These are phyloP conservation scores for Mallotus nudiflorus DNA, from an alignment of 345 rosid species.

Conservation along the genomic window DNA sequence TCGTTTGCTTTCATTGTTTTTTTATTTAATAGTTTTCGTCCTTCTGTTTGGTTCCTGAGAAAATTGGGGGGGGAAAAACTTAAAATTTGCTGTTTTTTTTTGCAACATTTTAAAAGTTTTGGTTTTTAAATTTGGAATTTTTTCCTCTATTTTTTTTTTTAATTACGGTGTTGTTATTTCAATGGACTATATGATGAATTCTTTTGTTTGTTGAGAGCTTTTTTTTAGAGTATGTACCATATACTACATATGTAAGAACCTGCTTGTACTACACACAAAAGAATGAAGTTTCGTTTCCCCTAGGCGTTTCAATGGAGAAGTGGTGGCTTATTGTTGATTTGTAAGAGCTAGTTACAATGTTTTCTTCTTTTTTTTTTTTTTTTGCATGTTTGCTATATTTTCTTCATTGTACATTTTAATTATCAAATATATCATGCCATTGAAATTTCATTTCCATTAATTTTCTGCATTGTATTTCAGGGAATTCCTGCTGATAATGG, in stretches of 20 bases:
- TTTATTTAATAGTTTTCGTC: not conserved
- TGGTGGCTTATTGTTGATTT: slow-evolving; percentile 74
- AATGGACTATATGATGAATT: slow-evolving; percentile 31
- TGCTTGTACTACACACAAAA: slow-evolving; percentile 48
- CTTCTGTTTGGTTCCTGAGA: slow-evolving; percentile 39
- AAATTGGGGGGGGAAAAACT: not conserved
- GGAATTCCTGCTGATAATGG: slow-evolving; percentile 23
- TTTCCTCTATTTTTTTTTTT: not conserved
- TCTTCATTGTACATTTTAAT: too few relatives aligned
- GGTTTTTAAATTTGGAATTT: not conserved
- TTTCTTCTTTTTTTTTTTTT: slow-evolving; percentile 2
- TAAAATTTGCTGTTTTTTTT: not conserved
- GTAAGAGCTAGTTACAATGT: slow-evolving; percentile 72
- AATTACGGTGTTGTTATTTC: slow-evolving; percentile 13
- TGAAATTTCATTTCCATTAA: slow-evolving; percentile 18
- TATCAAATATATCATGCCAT: too few relatives aligned
- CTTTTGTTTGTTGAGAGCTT: slow-evolving; percentile 47
- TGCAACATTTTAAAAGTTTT: not conserved
- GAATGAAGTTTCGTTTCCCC: slow-evolving; percentile 42
- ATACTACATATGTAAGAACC: slow-evolving; percentile 55
- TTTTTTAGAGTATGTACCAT: slow-evolving; percentile 43
- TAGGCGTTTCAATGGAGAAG: slow-evolving; percentile 69
- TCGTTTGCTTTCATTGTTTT: slow-evolving; percentile 5
- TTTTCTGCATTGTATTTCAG: slow-evolving; percentile 33
- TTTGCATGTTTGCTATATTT: slow-evolving; percentile 19